Evolutionary conservation across 768 basidiomycete genomes (phyloP).

Genomic region (Collybia sordida): DNA sequence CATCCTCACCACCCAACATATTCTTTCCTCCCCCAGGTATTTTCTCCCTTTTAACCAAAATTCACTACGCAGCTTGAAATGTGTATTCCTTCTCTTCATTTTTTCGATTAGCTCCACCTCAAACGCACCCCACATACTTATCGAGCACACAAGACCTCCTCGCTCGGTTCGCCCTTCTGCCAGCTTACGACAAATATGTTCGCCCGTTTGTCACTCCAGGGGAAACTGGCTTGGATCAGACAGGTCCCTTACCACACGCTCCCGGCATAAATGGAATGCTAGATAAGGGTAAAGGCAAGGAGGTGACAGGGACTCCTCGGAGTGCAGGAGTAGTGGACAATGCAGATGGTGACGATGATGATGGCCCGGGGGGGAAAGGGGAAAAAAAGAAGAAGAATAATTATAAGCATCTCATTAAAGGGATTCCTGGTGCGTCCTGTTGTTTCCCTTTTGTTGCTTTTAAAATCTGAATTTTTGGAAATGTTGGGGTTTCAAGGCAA

Average conservation of each 20-base stretch:
- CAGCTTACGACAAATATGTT: slow-evolving; percentile 83
- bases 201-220: slow-evolving; percentile 44
- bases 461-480: slow-evolving; percentile 9
- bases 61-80: not conserved
- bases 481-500: slow-evolving; percentile 47
- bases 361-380: slow-evolving; percentile 50
- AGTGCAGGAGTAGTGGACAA: slow-evolving; percentile 31
- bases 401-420: slow-evolving; percentile 77
- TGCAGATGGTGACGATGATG: slow-evolving; percentile 53
- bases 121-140: slow-evolving; percentile 49
- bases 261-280: slow-evolving; percentile 19
- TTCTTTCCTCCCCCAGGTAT: slow-evolving; percentile 42
- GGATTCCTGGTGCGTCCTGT: slow-evolving; percentile 58
- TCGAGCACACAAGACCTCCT: slow-evolving; percentile 80
- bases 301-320: slow-evolving; percentile 31
- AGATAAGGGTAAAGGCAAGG: slow-evolving; percentile 55
- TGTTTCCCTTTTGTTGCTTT: not conserved
- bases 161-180: slow-evolving; percentile 63
- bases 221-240: slow-evolving; percentile 23
- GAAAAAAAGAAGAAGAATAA: slow-evolving; percentile 77
- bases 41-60: slow-evolving; percentile 15
- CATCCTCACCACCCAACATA: slow-evolving; percentile 23
- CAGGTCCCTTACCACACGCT: slow-evolving; percentile 12
- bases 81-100: not conserved
- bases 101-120: slow-evolving; percentile 27